These are phyloP conservation scores for Elongisporangium prolatum DNA, from an alignment of 352 stramenopile species.

Conservation along the genomic window DNA sequence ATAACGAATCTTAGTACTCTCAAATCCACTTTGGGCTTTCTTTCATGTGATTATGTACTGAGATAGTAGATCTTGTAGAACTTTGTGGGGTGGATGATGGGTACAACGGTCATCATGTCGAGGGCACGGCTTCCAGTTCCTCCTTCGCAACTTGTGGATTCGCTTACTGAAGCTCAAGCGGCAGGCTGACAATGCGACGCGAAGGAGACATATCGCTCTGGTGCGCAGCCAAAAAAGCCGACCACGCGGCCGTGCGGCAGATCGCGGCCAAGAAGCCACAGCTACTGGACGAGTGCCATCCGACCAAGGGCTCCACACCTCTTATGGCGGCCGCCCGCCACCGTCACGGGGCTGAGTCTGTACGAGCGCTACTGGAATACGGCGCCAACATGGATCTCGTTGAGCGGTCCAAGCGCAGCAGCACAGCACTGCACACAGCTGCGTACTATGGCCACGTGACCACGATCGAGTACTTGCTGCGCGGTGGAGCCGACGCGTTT, in stretches of 20 bases:
- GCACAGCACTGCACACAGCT: conserved; percentile 69
- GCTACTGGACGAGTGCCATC: conserved; percentile 37
- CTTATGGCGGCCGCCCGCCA: conserved; percentile 67
- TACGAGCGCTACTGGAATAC: conserved; percentile 52
- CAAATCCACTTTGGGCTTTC: neutral
- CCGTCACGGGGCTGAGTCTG: conserved; percentile 34
- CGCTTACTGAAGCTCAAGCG: neutral
- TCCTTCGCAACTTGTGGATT: neutral
- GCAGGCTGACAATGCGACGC: neutral
- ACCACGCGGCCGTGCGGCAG: neutral
- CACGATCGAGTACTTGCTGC: conserved; percentile 51
- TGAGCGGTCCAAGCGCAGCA: conserved; percentile 31
- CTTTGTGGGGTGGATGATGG: neutral
- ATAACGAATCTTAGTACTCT: neutral
- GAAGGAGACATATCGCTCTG: conserved; percentile 4
- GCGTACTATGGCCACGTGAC: conserved; percentile 44
- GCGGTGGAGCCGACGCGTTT: conserved; percentile 36
- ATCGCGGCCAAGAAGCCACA: conserved; percentile 14
- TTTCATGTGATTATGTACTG: neutral
- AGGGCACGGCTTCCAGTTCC: neutral
- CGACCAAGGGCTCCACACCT: conserved; percentile 46
- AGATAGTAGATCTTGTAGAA: neutral
- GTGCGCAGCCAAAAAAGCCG: conserved; percentile 14
- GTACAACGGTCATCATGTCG: neutral
- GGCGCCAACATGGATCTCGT: conserved; percentile 37